Evolutionary conservation across 805 yeast genomes (phyloP).

Genomic region (Wickerhamomyces silvicola): DNA sequence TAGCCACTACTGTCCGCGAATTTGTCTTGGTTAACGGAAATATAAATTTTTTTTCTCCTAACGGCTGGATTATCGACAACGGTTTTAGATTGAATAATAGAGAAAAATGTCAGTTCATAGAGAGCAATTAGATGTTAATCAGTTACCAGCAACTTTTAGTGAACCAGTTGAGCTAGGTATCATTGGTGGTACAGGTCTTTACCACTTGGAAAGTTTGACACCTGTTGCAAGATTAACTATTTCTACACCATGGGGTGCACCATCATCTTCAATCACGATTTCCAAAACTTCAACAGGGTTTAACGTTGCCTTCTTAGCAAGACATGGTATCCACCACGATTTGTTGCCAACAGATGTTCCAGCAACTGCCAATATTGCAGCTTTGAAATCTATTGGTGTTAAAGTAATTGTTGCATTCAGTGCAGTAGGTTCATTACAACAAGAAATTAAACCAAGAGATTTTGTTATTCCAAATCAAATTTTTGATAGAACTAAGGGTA

Average conservation of each 20-base stretch:
- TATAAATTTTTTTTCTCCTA: too few species aligned
- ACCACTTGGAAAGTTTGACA: constrained; percentile 71
- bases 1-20: too few species aligned
- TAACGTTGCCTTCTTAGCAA: constrained; percentile 87
- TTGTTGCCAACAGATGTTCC: constrained; percentile 91
- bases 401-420: constrained; percentile 85
- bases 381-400: constrained; percentile 82
- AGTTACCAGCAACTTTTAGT: constrained; percentile 42
- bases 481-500: constrained; percentile 95
- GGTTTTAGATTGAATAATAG: too few species aligned
- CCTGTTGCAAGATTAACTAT: constrained; percentile 81
- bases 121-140: constrained; percentile 8
- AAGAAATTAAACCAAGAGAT: constrained; percentile 87
- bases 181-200: constrained; percentile 98
- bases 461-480: constrained; percentile 95
- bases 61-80: too few species aligned
- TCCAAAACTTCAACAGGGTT: constrained; percentile 72
- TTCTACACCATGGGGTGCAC: constrained; percentile 96
- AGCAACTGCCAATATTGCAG: constrained; percentile 90
- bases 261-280: constrained; percentile 90
- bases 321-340: constrained; percentile 92
- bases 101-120: constrained; percentile 24
- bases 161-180: constrained; percentile 78
- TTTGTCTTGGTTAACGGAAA: too few species aligned
- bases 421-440: constrained; percentile 93